Evolutionary conservation across 306 rosid genomes (phyloP).

Genomic region (Vigna angularis): DNA sequence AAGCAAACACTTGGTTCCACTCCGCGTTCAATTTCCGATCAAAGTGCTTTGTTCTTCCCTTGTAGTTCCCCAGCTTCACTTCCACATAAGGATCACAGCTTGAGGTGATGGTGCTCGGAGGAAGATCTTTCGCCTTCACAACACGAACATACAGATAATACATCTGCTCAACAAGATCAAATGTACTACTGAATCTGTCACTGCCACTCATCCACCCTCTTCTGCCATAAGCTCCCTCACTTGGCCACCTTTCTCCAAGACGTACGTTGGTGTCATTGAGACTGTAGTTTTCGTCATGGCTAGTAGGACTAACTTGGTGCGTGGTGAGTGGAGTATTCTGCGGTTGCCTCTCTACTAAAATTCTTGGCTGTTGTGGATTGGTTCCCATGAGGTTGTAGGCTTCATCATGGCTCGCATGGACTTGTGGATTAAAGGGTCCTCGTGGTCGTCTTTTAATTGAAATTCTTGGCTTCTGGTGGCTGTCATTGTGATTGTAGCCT

Average conservation of each 20-base stretch:
- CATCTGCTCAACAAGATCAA: slow-evolving; percentile 87
- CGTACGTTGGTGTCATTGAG: slow-evolving; percentile 63
- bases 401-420: slow-evolving; percentile 48
- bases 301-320: slow-evolving; percentile 40
- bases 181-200: slow-evolving; percentile 67
- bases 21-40: slow-evolving; percentile 79
- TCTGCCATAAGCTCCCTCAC: slow-evolving; percentile 46
- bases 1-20: slow-evolving; percentile 90
- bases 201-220: slow-evolving; percentile 65
- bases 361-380: slow-evolving; percentile 60
- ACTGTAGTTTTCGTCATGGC: slow-evolving; percentile 52
- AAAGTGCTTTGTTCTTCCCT: slow-evolving; percentile 74
- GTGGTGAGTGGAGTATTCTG: slow-evolving; percentile 54
- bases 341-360: slow-evolving; percentile 56
- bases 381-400: slow-evolving; percentile 65
- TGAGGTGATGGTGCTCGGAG: slow-evolving; percentile 67
- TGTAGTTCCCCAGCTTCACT: slow-evolving; percentile 87
- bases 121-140: slow-evolving; percentile 81
- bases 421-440: slow-evolving; percentile 52
- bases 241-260: slow-evolving; percentile 69
- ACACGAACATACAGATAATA: slow-evolving; percentile 74
- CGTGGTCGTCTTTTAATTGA: slow-evolving; percentile 57
- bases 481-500: slow-evolving; percentile 58
- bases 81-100: slow-evolving; percentile 85
- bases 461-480: slow-evolving; percentile 55